Conservation (phyloP, 306 rosid species). For the Dryas alaskensis region DNA sequence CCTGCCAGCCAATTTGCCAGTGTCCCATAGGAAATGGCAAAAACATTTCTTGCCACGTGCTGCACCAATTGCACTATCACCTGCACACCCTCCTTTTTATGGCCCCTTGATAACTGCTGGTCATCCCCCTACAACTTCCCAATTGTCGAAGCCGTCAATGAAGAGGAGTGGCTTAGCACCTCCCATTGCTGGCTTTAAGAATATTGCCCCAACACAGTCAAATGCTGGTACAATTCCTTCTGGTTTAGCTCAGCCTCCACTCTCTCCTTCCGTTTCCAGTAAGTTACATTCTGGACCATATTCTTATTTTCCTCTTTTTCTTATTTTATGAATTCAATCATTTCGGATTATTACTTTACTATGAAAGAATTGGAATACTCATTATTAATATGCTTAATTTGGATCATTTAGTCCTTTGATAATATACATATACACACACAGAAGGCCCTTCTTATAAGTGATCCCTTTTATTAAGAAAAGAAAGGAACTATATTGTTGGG, state of each 20-base stretch:
- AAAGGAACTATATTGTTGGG: neutral
- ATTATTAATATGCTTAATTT: neutral
- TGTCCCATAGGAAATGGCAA: constrained; percentile 22
- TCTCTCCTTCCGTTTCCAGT: constrained; percentile 68
- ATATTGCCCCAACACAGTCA: constrained; percentile 56
- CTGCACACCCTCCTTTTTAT: constrained; percentile 46
- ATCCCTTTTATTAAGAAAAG: neutral
- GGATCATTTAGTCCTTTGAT: neutral
- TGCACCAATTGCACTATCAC: constrained; percentile 36
- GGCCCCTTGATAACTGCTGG: constrained; percentile 45
- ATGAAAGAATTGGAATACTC: constrained; percentile 13
- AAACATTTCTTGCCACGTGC: constrained; percentile 41
- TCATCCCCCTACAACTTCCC: constrained; percentile 55
- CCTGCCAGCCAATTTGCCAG: constrained; percentile 36
- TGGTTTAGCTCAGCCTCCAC: constrained; percentile 65
- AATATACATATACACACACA: neutral
- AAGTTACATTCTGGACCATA: constrained; percentile 23
- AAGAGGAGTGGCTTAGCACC: constrained; percentile 53
- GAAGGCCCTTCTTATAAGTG: neutral
- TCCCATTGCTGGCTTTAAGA: constrained; percentile 48
- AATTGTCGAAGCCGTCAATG: constrained; percentile 51
- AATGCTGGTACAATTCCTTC: constrained; percentile 55
- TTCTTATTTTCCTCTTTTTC: neutral
- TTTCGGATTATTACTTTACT: constrained; percentile 7
- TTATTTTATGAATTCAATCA: neutral